Conservation (phyloP, 108 stramenopile species). For the Fragilariopsis cylindrus region DNA sequence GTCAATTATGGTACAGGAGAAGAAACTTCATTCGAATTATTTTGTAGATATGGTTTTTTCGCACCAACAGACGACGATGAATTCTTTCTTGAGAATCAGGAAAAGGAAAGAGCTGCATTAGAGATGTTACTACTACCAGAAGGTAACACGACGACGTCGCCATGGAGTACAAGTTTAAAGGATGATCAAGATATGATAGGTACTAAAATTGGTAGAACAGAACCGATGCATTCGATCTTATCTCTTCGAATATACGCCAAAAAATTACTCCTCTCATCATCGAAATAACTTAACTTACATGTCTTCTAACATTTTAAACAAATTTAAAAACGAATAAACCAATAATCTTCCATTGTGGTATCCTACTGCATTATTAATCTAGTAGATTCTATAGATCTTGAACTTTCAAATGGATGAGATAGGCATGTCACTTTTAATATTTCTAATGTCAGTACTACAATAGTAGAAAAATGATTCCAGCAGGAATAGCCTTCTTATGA, state of each 20-base stretch:
- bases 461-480: too few relatives aligned
- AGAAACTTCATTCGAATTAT: slow-evolving; percentile 40
- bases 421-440: too few relatives aligned
- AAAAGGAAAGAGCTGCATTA: neutral
- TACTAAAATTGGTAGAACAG: neutral
- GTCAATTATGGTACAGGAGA: slow-evolving; percentile 40
- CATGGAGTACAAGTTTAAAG: slow-evolving; percentile 10
- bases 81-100: neutral
- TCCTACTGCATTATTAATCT: too few relatives aligned
- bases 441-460: too few relatives aligned
- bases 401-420: too few relatives aligned
- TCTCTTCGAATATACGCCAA: slow-evolving; percentile 14
- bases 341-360: too few relatives aligned
- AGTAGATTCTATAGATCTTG: too few relatives aligned
- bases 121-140: neutral
- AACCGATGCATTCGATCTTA: slow-evolving; percentile 13
- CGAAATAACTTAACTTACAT: too few relatives aligned
- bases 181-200: slow-evolving; percentile 10
- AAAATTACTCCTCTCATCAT: too few relatives aligned
- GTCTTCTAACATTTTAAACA: too few relatives aligned
- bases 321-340: too few relatives aligned
- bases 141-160: neutral
- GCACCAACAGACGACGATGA: slow-evolving; percentile 2
- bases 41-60: slow-evolving; percentile 39
- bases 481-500: too few relatives aligned